phyloP scores from a whole-genome alignment of 164 flowering plant genomes.

The Nelumbo lutea region DNA sequence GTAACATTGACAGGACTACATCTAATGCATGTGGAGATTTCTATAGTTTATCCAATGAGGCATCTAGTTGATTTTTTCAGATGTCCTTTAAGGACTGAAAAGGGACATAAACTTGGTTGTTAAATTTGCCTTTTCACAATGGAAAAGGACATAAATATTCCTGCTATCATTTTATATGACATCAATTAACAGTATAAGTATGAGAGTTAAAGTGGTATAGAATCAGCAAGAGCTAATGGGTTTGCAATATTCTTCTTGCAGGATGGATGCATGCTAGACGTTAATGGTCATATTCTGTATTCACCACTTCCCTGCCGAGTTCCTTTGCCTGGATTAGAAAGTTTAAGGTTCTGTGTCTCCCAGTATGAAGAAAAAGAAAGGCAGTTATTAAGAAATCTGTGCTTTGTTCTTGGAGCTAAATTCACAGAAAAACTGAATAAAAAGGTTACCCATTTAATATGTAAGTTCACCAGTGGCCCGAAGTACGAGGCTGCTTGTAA shows the following conservation, averaged over 20 bases:
- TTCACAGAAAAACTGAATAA: conserved; percentile 60
- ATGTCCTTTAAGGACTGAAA: too few species aligned
- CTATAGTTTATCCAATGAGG: too few species aligned
- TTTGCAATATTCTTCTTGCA: conserved; percentile 28
- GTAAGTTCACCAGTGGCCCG: conserved; percentile 75
- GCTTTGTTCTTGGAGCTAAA: conserved; percentile 83
- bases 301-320: conserved; percentile 82
- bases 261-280: conserved; percentile 82
- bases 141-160: neutral
- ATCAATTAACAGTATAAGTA: neutral
- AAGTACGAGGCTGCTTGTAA: conserved; percentile 86
- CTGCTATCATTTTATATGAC: neutral
- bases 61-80: too few species aligned
- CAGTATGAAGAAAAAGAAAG: conserved; percentile 86
- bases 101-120: too few species aligned
- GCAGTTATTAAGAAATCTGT: conserved; percentile 67
- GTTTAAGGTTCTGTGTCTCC: conserved; percentile 72
- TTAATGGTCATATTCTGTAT: conserved; percentile 73
- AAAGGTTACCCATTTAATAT: conserved; percentile 81
- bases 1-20: too few species aligned
- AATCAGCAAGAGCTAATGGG: conserved; percentile 12
- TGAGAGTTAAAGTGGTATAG: neutral
- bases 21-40: too few species aligned
- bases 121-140: too few species aligned
- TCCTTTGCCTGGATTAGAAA: conserved; percentile 79